phyloP scores from a whole-genome alignment of 306 rosid genomes.

The Astragalus glycyphyllos region DNA sequence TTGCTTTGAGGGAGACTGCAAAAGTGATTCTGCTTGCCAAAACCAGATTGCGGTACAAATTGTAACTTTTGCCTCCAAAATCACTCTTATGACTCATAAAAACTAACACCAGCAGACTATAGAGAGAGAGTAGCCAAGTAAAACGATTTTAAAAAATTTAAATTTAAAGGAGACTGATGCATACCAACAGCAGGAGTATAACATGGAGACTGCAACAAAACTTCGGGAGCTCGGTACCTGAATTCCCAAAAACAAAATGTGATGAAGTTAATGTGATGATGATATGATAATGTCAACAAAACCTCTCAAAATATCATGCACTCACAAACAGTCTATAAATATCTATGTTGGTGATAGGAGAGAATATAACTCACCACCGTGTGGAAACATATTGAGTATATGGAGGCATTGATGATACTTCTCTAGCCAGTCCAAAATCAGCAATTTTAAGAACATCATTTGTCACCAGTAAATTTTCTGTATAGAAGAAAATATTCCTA shows the following conservation, averaged over 20 bases:
- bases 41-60: conserved; percentile 28
- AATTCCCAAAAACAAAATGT: conserved; percentile 34
- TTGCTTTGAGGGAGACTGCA: background rate
- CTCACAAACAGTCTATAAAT: background rate
- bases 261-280: conserved; percentile 4
- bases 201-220: conserved; percentile 69
- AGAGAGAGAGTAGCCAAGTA: conserved; percentile 13
- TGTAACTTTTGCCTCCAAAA: conserved; percentile 24
- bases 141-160: conserved; percentile 7
- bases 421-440: conserved; percentile 92
- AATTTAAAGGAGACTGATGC: conserved; percentile 36
- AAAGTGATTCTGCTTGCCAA: background rate
- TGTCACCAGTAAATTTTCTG: conserved; percentile 87
- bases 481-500: conserved; percentile 30
- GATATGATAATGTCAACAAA: conserved; percentile 1
- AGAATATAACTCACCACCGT: conserved; percentile 76
- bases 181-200: conserved; percentile 90
- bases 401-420: conserved; percentile 83
- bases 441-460: conserved; percentile 79
- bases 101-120: conserved; percentile 2
- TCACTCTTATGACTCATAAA: conserved; percentile 26
- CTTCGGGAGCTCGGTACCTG: conserved; percentile 96
- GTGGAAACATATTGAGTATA: conserved; percentile 95
- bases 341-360: conserved; percentile 11
- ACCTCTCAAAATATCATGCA: conserved; percentile 10